Conservation (phyloP, 345 rosid genomes). For the Eucalyptus sp. region DNA sequence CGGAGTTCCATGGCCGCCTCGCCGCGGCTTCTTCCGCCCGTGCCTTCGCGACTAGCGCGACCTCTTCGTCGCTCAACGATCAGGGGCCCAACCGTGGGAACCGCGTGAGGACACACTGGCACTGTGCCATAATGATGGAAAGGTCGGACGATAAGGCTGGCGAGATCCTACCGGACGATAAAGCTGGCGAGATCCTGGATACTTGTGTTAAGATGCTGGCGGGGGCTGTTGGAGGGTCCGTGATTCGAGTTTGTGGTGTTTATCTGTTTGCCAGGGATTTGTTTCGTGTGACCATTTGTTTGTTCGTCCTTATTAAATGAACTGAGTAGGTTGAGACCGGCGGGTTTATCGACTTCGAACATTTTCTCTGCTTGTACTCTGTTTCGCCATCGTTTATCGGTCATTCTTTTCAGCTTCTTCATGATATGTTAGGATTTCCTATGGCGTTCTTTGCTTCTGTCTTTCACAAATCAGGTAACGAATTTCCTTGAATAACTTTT, state of each 20-base stretch:
- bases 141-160: conserved; percentile 16
- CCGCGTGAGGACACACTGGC: conserved; percentile 64
- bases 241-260: neutral
- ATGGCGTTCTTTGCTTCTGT: neutral
- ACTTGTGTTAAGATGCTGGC: conserved; percentile 66
- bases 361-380: neutral
- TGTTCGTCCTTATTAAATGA: too few species aligned
- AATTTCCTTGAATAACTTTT: neutral
- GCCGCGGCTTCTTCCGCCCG: conserved; percentile 5
- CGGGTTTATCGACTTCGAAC: neutral
- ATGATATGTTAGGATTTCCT: neutral
- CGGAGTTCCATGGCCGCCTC: neutral
- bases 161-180: conserved; percentile 54
- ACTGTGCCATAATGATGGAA: conserved; percentile 84
- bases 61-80: conserved; percentile 61
- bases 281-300: too few species aligned
- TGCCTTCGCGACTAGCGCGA: conserved; percentile 29
- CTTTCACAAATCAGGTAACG: neutral
- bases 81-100: conserved; percentile 67
- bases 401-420: neutral
- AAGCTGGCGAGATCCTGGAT: conserved; percentile 49
- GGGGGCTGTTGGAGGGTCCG: conserved; percentile 61
- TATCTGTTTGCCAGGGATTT: too few species aligned
- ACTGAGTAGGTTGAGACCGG: neutral
- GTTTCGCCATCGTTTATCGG: neutral